Conservation (phyloP, 1,139 yeast species). For the Meyerozyma carpophila region DNA sequence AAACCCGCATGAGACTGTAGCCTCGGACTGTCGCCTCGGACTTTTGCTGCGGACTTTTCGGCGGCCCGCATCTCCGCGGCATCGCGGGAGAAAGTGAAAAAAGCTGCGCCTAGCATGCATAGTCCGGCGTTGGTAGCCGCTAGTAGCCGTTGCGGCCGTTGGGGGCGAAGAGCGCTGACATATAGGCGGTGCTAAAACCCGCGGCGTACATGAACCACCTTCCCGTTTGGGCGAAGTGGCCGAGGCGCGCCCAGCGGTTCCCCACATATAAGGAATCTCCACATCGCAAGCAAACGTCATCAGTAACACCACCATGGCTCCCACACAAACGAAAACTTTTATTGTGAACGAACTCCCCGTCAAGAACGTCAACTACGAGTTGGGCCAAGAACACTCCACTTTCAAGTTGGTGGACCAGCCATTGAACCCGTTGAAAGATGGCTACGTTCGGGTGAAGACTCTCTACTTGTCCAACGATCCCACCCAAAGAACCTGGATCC, state of each 20-base stretch:
- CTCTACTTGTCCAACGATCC: conserved; percentile 25
- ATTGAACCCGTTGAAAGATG: conserved; percentile 20
- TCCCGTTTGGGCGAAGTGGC: not conserved
- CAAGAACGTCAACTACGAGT: conserved; percentile 18
- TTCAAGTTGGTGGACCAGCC: conserved; percentile 23
- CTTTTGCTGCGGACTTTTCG: no score
- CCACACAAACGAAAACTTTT: conserved; percentile 8
- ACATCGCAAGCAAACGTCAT: not conserved
- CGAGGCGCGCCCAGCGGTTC: not conserved
- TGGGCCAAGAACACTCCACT: conserved; percentile 24
- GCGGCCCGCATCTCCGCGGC: no score
- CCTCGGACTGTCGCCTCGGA: no score
- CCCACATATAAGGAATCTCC: not conserved
- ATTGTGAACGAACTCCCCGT: conserved; percentile 14
- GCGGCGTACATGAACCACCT: not conserved
- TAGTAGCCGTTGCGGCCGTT: no score
- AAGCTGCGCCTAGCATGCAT: no score
- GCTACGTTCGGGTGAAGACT: conserved; percentile 15
- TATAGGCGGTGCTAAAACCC: not conserved
- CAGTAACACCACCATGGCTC: not conserved
- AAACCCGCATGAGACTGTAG: no score
- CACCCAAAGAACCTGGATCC: conserved; percentile 23
- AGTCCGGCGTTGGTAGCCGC: no score
- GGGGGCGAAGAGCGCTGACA: not conserved
- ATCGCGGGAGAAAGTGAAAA: no score